These are phyloP conservation scores for Boletus insuetus DNA, from an alignment of 768 basidiomycete genomes.

Conservation along the genomic window DNA sequence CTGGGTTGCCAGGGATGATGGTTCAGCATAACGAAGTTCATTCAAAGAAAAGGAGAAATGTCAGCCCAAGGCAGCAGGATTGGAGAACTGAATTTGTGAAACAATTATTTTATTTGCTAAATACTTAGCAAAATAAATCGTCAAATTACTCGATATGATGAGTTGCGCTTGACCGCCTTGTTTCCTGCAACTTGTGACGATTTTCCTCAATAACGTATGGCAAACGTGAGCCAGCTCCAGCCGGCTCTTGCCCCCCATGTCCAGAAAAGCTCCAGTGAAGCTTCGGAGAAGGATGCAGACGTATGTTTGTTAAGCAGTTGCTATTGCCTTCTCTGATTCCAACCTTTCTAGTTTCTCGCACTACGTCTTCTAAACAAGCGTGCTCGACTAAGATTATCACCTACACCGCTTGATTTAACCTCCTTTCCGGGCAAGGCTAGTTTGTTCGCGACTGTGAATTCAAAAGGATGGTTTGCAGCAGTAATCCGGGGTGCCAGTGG, in stretches of 20 bases:
- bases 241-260: slow-evolving; percentile 21
- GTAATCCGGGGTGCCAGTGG: slow-evolving; percentile 37
- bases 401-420: slow-evolving; percentile 43
- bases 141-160: too few relatives aligned
- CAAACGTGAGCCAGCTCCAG: slow-evolving; percentile 33
- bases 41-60: too few relatives aligned
- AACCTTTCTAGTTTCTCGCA: slow-evolving; percentile 34
- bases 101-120: too few relatives aligned
- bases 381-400: slow-evolving; percentile 61
- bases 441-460: slow-evolving; percentile 59
- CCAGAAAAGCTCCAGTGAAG: slow-evolving; percentile 22
- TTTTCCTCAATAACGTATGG: slow-evolving; percentile 14
- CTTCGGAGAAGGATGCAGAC: slow-evolving; percentile 31
- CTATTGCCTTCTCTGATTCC: slow-evolving; percentile 3
- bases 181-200: not conserved
- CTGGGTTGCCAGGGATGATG: too few relatives aligned
- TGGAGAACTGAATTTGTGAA: too few relatives aligned
- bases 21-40: too few relatives aligned
- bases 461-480: slow-evolving; percentile 70
- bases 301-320: slow-evolving; percentile 14
- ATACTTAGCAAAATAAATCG: too few relatives aligned
- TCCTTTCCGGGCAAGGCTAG: slow-evolving; percentile 42
- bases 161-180: too few relatives aligned
- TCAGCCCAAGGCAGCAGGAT: too few relatives aligned
- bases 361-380: slow-evolving; percentile 53